Conservation (phyloP, 164 flowering plant species). For the Stephania cephalantha region DNA sequence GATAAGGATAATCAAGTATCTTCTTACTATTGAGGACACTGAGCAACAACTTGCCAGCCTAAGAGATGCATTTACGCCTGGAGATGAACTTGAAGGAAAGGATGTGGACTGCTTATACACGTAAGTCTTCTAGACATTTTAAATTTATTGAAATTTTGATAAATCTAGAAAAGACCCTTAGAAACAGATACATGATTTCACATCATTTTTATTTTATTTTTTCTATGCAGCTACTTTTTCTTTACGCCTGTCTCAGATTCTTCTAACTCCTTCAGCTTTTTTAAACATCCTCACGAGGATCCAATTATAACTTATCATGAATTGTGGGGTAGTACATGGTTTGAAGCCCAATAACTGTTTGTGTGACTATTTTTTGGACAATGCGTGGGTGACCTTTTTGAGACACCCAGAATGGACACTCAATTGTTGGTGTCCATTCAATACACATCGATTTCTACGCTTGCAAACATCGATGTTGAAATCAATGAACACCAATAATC, state of each 20-base stretch:
- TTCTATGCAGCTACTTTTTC: too few relatives aligned
- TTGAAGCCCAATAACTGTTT: too few relatives aligned
- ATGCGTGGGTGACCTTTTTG: too few relatives aligned
- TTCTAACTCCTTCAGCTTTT: too few relatives aligned
- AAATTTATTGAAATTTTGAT: not conserved
- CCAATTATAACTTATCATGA: not conserved
- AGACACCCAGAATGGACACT: too few relatives aligned
- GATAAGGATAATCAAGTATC: constrained; percentile 72
- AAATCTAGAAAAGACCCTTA: not conserved
- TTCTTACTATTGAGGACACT: constrained; percentile 78
- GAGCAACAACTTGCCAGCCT: constrained; percentile 48
- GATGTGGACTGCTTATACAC: constrained; percentile 70
- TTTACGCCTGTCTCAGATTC: too few relatives aligned
- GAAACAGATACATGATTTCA: not conserved
- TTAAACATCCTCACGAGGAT: too few relatives aligned
- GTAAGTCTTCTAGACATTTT: constrained; percentile 36
- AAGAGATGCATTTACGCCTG: constrained; percentile 88
- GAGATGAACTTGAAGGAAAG: constrained; percentile 73
- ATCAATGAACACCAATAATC: too few relatives aligned
- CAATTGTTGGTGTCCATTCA: too few relatives aligned
- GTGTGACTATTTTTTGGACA: not conserved
- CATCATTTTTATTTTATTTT: not conserved
- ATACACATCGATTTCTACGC: too few relatives aligned
- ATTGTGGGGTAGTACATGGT: not conserved
- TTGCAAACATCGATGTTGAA: too few relatives aligned